phyloP scores from a whole-genome alignment of 1,139 yeast genomes.

The Debaryomyces fabryi region DNA sequence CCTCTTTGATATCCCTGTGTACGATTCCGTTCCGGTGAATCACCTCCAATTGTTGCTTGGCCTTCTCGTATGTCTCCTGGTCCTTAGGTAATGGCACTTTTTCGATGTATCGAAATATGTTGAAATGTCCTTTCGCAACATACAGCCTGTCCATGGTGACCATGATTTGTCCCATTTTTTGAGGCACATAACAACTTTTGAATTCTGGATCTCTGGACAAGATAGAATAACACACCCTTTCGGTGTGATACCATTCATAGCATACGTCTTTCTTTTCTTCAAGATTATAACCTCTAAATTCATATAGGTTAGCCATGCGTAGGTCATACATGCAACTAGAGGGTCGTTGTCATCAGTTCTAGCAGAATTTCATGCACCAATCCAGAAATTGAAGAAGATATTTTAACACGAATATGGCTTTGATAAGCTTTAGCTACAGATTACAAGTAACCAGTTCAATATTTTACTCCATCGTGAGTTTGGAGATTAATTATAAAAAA shows the following conservation, averaged over 20 bases:
- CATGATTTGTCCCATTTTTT: neutral
- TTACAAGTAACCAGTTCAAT: too few relatives aligned
- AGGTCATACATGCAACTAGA: neutral
- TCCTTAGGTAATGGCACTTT: constrained; percentile 2
- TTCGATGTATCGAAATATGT: constrained; percentile 5
- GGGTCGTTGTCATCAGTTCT: neutral
- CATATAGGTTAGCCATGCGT: neutral
- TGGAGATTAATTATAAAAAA: too few relatives aligned
- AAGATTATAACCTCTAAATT: neutral
- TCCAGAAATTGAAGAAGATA: too few relatives aligned
- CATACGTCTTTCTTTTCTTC: neutral
- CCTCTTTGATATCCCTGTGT: constrained; percentile 6
- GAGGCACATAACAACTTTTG: constrained; percentile 6
- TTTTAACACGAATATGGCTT: too few relatives aligned
- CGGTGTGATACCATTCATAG: neutral
- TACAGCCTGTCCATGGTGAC: neutral
- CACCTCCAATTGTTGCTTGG: neutral
- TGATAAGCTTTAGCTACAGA: too few relatives aligned
- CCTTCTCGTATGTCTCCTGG: constrained; percentile 5
- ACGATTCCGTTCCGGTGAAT: constrained; percentile 7
- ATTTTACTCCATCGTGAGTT: too few relatives aligned
- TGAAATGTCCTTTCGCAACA: constrained; percentile 3
- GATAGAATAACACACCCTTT: neutral
- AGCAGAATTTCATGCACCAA: too few relatives aligned
- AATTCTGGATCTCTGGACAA: neutral